Evolutionary conservation across 108 stramenopile genomes (phyloP).

Genomic region (Mediolabrus comicus): DNA sequence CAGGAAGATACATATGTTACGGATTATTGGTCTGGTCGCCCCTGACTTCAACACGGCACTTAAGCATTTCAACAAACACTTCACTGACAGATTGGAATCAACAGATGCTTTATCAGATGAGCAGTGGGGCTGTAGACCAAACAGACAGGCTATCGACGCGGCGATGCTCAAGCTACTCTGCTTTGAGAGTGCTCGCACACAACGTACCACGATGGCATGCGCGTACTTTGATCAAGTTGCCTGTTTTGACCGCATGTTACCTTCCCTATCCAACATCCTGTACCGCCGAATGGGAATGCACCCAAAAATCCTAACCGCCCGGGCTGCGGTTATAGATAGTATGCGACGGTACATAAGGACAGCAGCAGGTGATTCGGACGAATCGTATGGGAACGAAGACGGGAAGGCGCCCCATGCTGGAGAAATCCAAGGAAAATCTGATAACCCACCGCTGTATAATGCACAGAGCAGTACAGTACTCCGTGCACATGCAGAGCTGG

Average conservation of each 20-base stretch:
- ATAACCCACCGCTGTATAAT: not conserved
- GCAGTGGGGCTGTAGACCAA: conserved; percentile 5
- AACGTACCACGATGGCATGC: not conserved
- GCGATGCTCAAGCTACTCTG: conserved; percentile 10
- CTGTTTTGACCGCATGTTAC: conserved; percentile 19
- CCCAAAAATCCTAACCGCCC: not conserved
- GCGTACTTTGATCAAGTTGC: conserved; percentile 6
- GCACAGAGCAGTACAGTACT: not conserved
- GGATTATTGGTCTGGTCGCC: conserved; percentile 9
- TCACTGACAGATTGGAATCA: conserved; percentile 5
- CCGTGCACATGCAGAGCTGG: not conserved
- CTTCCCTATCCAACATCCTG: not conserved
- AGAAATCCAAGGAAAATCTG: conserved; percentile 14
- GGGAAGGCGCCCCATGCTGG: not conserved
- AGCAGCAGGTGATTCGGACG: not conserved
- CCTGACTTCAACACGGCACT: conserved; percentile 28
- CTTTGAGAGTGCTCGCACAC: conserved; percentile 8
- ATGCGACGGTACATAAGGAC: conserved; percentile 6
- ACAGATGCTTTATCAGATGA: not conserved
- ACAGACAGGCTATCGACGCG: conserved; percentile 9
- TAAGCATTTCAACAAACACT: not conserved
- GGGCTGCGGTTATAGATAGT: not conserved
- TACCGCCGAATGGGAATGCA: not conserved
- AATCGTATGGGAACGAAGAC: not conserved
- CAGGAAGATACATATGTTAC: conserved; percentile 3